Evolutionary conservation across 139 green algal species (phyloP).

Genomic region (Chlorella sp.): DNA sequence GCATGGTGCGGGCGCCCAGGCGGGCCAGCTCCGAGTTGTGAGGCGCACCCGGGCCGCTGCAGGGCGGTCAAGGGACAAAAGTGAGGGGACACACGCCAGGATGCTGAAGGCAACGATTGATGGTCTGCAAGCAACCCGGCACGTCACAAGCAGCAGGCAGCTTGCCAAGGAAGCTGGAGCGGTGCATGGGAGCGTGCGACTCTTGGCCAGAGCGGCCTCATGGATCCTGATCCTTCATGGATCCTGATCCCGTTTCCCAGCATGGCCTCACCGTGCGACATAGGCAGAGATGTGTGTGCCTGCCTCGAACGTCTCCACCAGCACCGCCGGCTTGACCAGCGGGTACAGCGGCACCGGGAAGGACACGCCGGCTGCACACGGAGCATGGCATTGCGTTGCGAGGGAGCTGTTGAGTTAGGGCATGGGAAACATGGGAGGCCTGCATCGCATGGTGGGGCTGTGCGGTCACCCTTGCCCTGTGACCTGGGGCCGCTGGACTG

Average conservation of each 20-base stretch:
- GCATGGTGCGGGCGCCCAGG: constrained; percentile 85
- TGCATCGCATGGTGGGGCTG: not conserved
- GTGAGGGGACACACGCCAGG: no score
- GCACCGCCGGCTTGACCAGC: constrained; percentile 80
- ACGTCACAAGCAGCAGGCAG: not conserved
- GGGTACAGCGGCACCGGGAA: constrained; percentile 97
- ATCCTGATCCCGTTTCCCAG: no score
- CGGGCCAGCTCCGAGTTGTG: constrained; percentile 76
- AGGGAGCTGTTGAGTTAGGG: no score
- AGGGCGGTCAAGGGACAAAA: no score
- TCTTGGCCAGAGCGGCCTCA: no score
- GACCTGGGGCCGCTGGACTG: not conserved
- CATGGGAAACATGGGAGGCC: not conserved
- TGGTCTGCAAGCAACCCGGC: no score
- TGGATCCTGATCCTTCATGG: no score
- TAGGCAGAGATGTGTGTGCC: constrained; percentile 83
- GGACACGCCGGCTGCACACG: constrained; percentile 54
- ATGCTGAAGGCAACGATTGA: no score
- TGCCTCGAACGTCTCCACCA: constrained; percentile 97
- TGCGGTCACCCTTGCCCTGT: no score
- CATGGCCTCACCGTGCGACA: constrained; percentile 46
- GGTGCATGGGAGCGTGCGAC: no score
- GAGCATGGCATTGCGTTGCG: not conserved
- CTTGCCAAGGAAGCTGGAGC: not conserved
- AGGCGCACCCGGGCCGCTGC: constrained; percentile 47